phyloP scores from a whole-genome alignment of 2,329 filamentous ascomycete species.

The Ascochyta fabae region DNA sequence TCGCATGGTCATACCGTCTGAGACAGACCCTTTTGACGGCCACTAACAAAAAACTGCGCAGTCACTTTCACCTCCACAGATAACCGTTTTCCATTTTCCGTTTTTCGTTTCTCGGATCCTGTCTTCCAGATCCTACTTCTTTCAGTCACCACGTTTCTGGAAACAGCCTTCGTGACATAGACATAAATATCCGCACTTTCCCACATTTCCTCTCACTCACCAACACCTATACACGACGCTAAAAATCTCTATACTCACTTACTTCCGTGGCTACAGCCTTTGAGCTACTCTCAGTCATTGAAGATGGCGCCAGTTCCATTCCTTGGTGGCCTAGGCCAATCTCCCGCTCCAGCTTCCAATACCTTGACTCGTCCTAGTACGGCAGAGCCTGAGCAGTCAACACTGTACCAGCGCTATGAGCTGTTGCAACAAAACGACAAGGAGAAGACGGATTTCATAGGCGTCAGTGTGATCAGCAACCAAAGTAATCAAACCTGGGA shows the following conservation, averaged over 20 bases:
- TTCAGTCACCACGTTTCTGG: constrained; percentile 7
- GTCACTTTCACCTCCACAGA: constrained; percentile 13
- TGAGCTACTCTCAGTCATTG: not conserved
- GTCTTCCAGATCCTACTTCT: not conserved
- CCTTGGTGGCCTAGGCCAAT: constrained; percentile 18
- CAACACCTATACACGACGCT: not conserved
- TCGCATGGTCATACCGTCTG: constrained; percentile 14
- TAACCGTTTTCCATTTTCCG: constrained; percentile 2
- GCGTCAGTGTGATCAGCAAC: constrained; percentile 26
- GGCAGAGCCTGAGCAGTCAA: constrained; percentile 14
- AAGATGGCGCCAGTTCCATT: constrained; percentile 25
- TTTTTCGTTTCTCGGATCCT: not conserved
- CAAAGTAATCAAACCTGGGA: not conserved
- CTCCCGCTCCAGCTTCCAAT: constrained; percentile 1
- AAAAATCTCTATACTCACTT: not conserved
- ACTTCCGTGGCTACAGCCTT: not conserved
- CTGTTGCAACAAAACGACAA: constrained; percentile 37
- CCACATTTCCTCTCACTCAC: constrained; percentile 14
- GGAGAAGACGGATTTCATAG: constrained; percentile 43
- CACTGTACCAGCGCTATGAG: constrained; percentile 42
- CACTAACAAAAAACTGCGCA: constrained; percentile 14
- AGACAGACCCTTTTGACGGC: constrained; percentile 13
- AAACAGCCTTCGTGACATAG: constrained; percentile 3
- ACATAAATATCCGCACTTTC: constrained; percentile 9
- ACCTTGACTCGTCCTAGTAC: not conserved